Base-by-base conservation (phyloP, 805 yeast species). In the Sugiyamaella floridensis region DNA sequence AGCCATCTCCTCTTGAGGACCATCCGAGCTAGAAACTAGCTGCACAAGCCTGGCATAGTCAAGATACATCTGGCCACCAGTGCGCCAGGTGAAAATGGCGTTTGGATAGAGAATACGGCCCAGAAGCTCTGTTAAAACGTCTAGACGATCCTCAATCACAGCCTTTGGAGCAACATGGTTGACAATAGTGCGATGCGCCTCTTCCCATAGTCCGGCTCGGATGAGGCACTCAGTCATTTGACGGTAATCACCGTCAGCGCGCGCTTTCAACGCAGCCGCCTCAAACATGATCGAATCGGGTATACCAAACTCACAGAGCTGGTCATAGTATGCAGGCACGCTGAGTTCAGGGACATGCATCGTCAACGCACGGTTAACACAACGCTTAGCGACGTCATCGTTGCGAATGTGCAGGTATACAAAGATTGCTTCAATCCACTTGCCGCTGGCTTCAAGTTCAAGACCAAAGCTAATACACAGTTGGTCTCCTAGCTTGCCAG, bases 81-180 rank as follows among this genome's bases (percentile, higher is more conserved):
- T 37, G 8, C 48, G 50, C 75, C 76, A 72, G 6, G 52, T 42
- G 1, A 55, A 6, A 32, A 61, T 44, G 54, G 58, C 48, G 6
- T 49, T 44, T 2, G 60, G 50, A 29, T 63, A 53, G 14, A 53
- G 50, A 43, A 63, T 59, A 40, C 57, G 52, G 19, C 37, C 15
- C 10, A 72, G 51, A 9, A 68, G 45, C 6, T 53, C 59, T 16
- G 45, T 49, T 11, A 70, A 52, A 12, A 49, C 50, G 16, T 44
- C 57, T 5, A 59, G 48, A 12, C 65, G 68, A 52, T 77, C 76
- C n/a, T 77, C 72, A 14, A 83, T 76, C 1, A 90, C 79, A 2
- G 83, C 77, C 12, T 68, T 65, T 8, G 98, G 98, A 0, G 92
- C 98, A 29, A 89, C 84, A 2, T 73, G 65, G 0, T 70, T 63